phyloP scores from a whole-genome alignment of 495 filamentous ascomycete species.

The Elasticomyces elasticus region DNA sequence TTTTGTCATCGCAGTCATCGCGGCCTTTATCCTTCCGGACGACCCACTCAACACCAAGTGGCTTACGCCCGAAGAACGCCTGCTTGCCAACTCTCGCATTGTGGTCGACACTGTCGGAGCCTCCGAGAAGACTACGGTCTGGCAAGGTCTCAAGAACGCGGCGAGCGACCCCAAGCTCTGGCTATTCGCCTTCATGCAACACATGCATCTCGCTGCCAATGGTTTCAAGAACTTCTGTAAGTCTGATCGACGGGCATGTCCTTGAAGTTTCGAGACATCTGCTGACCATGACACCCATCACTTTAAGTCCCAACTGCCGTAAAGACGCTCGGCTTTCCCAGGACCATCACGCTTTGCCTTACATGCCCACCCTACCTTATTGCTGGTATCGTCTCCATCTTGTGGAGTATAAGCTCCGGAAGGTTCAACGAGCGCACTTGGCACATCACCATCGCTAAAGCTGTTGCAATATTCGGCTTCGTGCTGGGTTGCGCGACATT shows the following conservation, averaged over 20 bases:
- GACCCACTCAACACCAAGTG: slow-evolving; percentile 40
- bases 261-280: too few relatives aligned
- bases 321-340: slow-evolving; percentile 41
- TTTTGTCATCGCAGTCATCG: slow-evolving; percentile 38
- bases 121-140: too few relatives aligned
- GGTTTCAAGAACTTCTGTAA: slow-evolving; percentile 44
- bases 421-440: slow-evolving; percentile 40
- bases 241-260: too few relatives aligned
- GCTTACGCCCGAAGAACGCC: slow-evolving; percentile 26
- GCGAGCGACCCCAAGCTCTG: slow-evolving; percentile 45
- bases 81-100: slow-evolving; percentile 30
- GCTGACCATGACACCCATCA: too few relatives aligned
- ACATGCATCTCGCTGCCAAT: slow-evolving; percentile 31
- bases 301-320: slow-evolving; percentile 50
- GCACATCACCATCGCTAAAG: slow-evolving; percentile 37
- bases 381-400: slow-evolving; percentile 37
- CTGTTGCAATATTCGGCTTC: slow-evolving; percentile 42
- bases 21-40: slow-evolving; percentile 49
- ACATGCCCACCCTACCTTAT: slow-evolving; percentile 44
- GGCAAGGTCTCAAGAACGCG: slow-evolving; percentile 35
- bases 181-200: slow-evolving; percentile 28
- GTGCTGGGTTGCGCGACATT: slow-evolving; percentile 36
- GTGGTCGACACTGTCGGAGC: slow-evolving; percentile 26
- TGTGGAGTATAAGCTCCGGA: slow-evolving; percentile 37
- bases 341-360: slow-evolving; percentile 42